Evolutionary conservation across 148 eudicot species (phyloP).

Genomic region (Vaccinium vitisidaea): DNA sequence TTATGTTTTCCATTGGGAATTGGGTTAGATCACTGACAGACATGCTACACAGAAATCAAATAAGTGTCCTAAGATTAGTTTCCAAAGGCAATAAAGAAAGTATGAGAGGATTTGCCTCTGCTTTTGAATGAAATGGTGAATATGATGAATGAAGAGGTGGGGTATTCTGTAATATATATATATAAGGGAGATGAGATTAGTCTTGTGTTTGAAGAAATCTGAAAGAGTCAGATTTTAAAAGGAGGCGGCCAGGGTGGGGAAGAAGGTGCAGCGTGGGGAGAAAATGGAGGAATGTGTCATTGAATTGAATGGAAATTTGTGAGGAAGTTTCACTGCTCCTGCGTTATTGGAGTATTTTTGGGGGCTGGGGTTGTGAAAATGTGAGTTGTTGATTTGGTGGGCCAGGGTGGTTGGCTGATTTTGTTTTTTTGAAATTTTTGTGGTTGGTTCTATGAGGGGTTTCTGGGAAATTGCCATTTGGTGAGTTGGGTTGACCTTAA

Average conservation of each 20-base stretch:
- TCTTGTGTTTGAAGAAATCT: neutral
- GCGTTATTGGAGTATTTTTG: neutral
- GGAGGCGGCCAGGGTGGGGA: neutral
- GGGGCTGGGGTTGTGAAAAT: too few species aligned
- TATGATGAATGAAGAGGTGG: too few species aligned
- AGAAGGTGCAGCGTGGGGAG: neutral
- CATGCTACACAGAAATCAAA: neutral
- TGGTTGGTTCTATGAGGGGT: neutral
- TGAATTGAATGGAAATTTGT: neutral
- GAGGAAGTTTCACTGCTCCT: slow-evolving; percentile 1
- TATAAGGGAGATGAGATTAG: neutral
- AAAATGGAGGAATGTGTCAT: neutral
- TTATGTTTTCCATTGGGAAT: neutral
- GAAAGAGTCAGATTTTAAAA: neutral
- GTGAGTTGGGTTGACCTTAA: neutral
- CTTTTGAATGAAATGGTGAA: neutral
- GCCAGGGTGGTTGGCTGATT: neutral
- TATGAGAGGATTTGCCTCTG: neutral
- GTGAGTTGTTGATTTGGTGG: neutral
- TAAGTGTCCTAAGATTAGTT: neutral
- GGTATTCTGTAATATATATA: neutral
- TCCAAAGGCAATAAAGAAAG: neutral
- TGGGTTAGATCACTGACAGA: neutral
- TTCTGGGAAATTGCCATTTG: neutral
- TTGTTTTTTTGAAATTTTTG: too few species aligned